Conservation (phyloP, 306 rosid genomes). For the Betula pendula region DNA sequence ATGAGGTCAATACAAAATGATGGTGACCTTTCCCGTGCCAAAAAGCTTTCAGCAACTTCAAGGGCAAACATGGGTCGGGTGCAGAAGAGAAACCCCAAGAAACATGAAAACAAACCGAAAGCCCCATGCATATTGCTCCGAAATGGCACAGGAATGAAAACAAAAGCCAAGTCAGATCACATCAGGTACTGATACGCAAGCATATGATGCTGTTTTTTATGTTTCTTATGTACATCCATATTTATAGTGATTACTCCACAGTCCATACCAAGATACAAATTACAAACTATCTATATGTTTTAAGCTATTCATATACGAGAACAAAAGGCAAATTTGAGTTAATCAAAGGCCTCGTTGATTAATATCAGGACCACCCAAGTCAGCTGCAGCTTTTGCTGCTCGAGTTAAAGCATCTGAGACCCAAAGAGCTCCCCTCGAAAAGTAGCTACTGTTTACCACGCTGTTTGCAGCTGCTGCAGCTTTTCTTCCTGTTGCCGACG, state of each 20-base stretch:
- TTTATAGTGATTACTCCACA: neutral
- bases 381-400: constrained; percentile 71
- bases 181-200: neutral
- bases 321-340: neutral
- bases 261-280: neutral
- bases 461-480: constrained; percentile 67
- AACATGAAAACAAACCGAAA: neutral
- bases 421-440: constrained; percentile 85
- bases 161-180: neutral
- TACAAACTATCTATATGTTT: neutral
- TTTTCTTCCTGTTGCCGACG: constrained; percentile 74
- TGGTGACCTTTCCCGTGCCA: too few relatives aligned
- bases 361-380: constrained; percentile 57
- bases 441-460: constrained; percentile 71
- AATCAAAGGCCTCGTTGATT: constrained; percentile 34
- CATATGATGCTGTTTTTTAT: neutral
- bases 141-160: neutral
- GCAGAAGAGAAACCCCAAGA: neutral
- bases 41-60: too few relatives aligned
- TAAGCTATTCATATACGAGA: constrained; percentile 22
- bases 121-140: neutral
- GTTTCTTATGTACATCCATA: neutral
- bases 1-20: neutral
- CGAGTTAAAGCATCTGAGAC: constrained; percentile 62
- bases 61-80: neutral